A percentile compares a stretch with the other conserved stretches of the same genome.
phyloP scores from a whole-genome alignment of 371 early-diverging fungal species.

The Funneliformis caledonium region DNA sequence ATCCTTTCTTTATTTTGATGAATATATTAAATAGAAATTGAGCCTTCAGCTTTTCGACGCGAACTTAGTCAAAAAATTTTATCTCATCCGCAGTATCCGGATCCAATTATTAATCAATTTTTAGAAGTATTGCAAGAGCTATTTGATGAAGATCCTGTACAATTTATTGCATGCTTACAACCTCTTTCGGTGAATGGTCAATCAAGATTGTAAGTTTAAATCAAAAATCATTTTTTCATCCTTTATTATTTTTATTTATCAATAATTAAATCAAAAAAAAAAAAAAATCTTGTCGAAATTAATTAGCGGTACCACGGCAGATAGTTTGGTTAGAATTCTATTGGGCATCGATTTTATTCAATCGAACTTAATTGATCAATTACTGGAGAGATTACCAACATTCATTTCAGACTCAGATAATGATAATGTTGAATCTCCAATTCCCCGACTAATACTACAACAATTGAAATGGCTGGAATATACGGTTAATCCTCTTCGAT shows the following conservation, averaged over 20 bases:
- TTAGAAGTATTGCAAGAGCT: constrained; percentile 24
- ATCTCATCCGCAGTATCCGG: constrained; percentile 26
- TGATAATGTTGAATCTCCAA: constrained; percentile 53
- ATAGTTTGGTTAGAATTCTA: constrained; percentile 67
- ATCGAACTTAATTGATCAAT: constrained; percentile 57
- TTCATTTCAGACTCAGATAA: constrained; percentile 52
- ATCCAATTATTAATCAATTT: constrained; percentile 15
- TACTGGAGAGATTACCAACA: constrained; percentile 70
- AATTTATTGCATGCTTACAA: constrained; percentile 17
- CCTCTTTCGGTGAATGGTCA: constrained; percentile 5
- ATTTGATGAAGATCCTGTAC: not conserved
- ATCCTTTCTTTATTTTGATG: not conserved
- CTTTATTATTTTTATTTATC: not conserved
- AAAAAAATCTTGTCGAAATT: not conserved
- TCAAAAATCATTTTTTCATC: not conserved
- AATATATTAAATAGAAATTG: constrained; percentile 15
- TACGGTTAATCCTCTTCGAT: constrained; percentile 63
- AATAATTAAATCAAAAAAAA: not conserved
- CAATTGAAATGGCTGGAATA: constrained; percentile 84
- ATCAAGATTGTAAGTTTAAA: constrained; percentile 9
- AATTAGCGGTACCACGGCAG: constrained; percentile 38
- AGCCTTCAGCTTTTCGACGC: constrained; percentile 28
- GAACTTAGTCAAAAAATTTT: constrained; percentile 28
- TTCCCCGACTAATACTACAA: constrained; percentile 70
- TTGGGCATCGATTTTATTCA: constrained; percentile 69